These are phyloP conservation scores for Heterobasidion occidentale DNA, from an alignment of 1,284 basidiomycete species.

Conservation along the genomic window DNA sequence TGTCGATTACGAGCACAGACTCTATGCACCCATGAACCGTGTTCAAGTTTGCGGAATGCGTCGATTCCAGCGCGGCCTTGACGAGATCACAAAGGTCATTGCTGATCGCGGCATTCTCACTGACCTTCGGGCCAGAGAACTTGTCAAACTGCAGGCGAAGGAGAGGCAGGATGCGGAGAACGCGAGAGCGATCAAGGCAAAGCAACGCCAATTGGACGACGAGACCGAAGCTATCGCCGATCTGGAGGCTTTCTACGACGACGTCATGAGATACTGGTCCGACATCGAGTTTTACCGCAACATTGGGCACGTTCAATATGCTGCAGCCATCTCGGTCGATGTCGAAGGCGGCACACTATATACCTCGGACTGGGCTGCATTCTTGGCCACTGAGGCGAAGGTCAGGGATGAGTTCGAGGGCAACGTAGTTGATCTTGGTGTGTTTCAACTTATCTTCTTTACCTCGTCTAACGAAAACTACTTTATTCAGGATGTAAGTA, in stretches of 20 bases:
- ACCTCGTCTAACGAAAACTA: constrained; percentile 20
- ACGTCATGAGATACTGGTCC: constrained; percentile 13
- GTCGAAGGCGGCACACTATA: constrained; percentile 18
- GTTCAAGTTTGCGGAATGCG: constrained; percentile 19
- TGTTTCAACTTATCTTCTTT: constrained; percentile 8
- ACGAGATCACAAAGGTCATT: neutral
- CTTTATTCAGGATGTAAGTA: constrained; percentile 18
- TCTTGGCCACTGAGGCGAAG: constrained; percentile 21
- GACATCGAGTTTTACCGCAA: constrained; percentile 12
- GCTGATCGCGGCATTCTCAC: constrained; percentile 8
- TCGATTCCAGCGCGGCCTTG: constrained; percentile 5
- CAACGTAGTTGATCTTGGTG: constrained; percentile 31
- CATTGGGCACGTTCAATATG: constrained; percentile 21
- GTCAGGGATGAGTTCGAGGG: constrained; percentile 26
- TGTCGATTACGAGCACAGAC: constrained; percentile 23
- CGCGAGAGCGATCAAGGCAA: constrained; percentile 12
- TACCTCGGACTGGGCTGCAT: constrained; percentile 22
- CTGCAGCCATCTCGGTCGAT: constrained; percentile 19
- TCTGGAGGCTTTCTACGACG: constrained; percentile 15
- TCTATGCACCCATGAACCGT: constrained; percentile 17
- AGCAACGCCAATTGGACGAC: constrained; percentile 8
- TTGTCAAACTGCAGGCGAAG: constrained; percentile 4
- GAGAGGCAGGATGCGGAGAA: constrained; percentile 14
- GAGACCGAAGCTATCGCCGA: constrained; percentile 12
- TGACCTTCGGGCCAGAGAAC: constrained; percentile 12